Evolutionary conservation across 1,284 basidiomycete species (phyloP), one percentile per base, ranked within the genome.

Genomic region (Amylostereum areolatum): DNA sequence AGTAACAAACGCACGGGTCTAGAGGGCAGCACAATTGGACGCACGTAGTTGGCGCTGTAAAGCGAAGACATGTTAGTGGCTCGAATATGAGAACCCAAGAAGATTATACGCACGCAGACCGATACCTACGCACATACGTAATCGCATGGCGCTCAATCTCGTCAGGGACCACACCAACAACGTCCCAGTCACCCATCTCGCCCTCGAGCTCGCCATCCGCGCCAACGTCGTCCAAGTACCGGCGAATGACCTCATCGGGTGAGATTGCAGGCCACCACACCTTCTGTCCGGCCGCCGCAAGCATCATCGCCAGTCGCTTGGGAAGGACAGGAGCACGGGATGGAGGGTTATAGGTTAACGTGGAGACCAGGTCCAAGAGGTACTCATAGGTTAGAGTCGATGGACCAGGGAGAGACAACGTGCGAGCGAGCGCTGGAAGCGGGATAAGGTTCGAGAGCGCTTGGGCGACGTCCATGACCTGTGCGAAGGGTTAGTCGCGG

Each of bases 251-350:
- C 70, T 98, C 95, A 67, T 99, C 96, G 1, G 92, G 89, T 63
- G 80, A 85, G 53, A 97, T 74, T 51, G 89, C 81, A 12, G 94
- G 95, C 95, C 95, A 99, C 95, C 94, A 99, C 0, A 81, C 75
- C 3, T 71, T 64, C 69, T 97, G 90, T 40, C 83, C 79, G 30
- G 78, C 66, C 57, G 74, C 80, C 4, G 94, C 79, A 32, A 92
- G 68, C 5, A 77, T 62, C 45, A 79, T 72, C 43, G 94, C 89
- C 48, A 91, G 60, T 12, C 74, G 64, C 67, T 92, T 92, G 43
- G 96, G 95, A 36, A 97, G 65, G 42, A 82, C 81, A 8, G 91
- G 85, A 0, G 84, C 77, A 52, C 78, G 67, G 52, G 79, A 81
- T 60, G 80, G 77, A 46, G 79, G 82, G 59, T 81, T 83, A 62